A percentile compares a stretch with the other conserved stretches of the same genome.
Conservation (phyloP, 2,329 filamentous ascomycete genomes). For the Penicillium freii region DNA sequence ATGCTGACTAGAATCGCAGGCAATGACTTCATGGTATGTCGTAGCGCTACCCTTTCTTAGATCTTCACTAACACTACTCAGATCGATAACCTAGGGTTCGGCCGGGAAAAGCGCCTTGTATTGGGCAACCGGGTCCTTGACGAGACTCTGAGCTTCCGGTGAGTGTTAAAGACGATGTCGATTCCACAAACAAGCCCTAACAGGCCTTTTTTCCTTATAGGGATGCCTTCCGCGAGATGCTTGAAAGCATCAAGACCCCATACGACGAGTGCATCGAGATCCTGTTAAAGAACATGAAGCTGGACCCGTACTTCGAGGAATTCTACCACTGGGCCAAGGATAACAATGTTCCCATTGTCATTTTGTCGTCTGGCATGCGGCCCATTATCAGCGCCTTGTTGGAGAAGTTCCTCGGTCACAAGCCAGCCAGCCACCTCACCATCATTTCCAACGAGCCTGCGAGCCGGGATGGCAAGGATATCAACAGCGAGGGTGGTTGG, state of each 20-base stretch:
- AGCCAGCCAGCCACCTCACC: slow-evolving; percentile 67
- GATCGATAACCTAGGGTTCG: slow-evolving; percentile 91
- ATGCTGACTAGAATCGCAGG: slow-evolving; percentile 38
- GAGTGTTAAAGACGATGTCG: slow-evolving; percentile 13
- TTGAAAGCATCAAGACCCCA: slow-evolving; percentile 78
- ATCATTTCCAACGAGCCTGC: slow-evolving; percentile 86
- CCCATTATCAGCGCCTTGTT: slow-evolving; percentile 85
- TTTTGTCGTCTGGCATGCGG: slow-evolving; percentile 88
- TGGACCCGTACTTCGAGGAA: slow-evolving; percentile 83
- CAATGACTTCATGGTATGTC: slow-evolving; percentile 63
- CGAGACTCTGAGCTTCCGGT: slow-evolving; percentile 69
- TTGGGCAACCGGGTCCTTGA: slow-evolving; percentile 76
- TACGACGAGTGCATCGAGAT: slow-evolving; percentile 78
- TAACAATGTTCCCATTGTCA: slow-evolving; percentile 87
- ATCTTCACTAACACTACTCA: slow-evolving; percentile 46
- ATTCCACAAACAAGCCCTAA: slow-evolving; percentile 5
- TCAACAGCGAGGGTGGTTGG: slow-evolving; percentile 83
- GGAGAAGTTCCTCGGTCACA: slow-evolving; percentile 75
- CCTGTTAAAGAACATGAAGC: slow-evolving; percentile 76
- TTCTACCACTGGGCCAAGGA: slow-evolving; percentile 81
- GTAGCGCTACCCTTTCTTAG: background rate
- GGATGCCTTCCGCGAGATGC: slow-evolving; percentile 86
- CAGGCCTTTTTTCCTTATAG: slow-evolving; percentile 33
- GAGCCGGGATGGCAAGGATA: slow-evolving; percentile 64
- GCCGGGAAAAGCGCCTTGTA: slow-evolving; percentile 65